Conservation (phyloP, 805 yeast species). For the Ogataea henricii region DNA sequence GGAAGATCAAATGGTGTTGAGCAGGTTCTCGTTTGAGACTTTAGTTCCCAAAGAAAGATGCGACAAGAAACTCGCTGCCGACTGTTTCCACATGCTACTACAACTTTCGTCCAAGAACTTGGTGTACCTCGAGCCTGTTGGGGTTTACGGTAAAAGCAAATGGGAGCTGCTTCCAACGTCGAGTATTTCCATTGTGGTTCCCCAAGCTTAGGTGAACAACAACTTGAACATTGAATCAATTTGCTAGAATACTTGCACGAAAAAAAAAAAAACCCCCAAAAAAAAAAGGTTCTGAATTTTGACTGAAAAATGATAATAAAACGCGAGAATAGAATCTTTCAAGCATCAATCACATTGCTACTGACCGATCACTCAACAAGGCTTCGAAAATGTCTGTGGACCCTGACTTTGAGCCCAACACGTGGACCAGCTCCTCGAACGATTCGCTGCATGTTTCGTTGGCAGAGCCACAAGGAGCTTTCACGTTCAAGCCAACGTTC, state of each 20-base stretch:
- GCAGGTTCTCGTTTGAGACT: slow-evolving; percentile 16
- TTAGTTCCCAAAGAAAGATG: slow-evolving; percentile 14
- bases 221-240: background rate
- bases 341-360: background rate
- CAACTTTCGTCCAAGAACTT: slow-evolving; percentile 20
- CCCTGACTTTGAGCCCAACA: slow-evolving; percentile 33
- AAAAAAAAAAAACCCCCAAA: background rate
- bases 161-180: slow-evolving; percentile 27
- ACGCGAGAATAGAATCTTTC: background rate
- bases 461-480: slow-evolving; percentile 59
- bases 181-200: slow-evolving; percentile 21
- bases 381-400: slow-evolving; percentile 11
- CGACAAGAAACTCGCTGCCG: slow-evolving; percentile 20
- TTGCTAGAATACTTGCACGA: slow-evolving; percentile 3
- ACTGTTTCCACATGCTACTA: slow-evolving; percentile 22
- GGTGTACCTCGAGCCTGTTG: slow-evolving; percentile 18
- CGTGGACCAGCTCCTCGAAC: slow-evolving; percentile 76
- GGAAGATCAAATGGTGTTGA: slow-evolving; percentile 8
- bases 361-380: background rate
- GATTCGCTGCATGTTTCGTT: slow-evolving; percentile 62
- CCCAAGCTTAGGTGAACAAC: background rate
- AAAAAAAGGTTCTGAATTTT: too few species aligned
- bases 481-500: slow-evolving; percentile 72
- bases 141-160: slow-evolving; percentile 21
- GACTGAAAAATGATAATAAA: too few species aligned